phyloP scores from a whole-genome alignment of 371 early-diverging fungal species.

The Blastocladiella emersonii region DNA sequence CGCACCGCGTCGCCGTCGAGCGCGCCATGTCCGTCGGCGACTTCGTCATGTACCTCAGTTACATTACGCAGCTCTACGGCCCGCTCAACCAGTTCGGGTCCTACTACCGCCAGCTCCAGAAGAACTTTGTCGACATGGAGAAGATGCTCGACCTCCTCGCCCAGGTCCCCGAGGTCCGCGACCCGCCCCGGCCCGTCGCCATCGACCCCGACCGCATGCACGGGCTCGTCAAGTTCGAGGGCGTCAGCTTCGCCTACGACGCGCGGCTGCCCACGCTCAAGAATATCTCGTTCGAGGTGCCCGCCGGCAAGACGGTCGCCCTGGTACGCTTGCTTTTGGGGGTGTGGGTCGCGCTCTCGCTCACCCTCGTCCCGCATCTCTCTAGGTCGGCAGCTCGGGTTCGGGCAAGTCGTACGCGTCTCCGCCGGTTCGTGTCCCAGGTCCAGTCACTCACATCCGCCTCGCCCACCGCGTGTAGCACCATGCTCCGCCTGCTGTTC shows the following conservation, averaged over 20 bases:
- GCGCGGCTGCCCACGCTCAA: conserved; percentile 25
- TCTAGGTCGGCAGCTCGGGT: not conserved
- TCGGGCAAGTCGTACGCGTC: too few species aligned
- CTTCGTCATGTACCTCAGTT: conserved; percentile 55
- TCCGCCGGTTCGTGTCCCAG: too few species aligned
- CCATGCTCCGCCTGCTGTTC: conserved; percentile 71
- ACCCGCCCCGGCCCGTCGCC: conserved; percentile 13
- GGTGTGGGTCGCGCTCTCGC: too few species aligned
- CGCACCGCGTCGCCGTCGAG: conserved; percentile 48
- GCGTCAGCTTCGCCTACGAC: conserved; percentile 48
- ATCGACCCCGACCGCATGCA: not conserved
- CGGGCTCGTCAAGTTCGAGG: conserved; percentile 12
- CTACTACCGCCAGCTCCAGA: conserved; percentile 37
- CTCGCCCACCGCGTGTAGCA: too few species aligned
- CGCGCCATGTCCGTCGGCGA: conserved; percentile 63
- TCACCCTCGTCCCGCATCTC: not conserved
- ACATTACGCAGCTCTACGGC: conserved; percentile 32
- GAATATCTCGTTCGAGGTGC: conserved; percentile 38
- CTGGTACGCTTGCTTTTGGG: conserved; percentile 8
- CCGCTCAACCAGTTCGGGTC: conserved; percentile 45
- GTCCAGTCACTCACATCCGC: too few species aligned
- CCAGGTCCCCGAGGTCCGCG: conserved; percentile 51
- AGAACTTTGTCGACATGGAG: conserved; percentile 89
- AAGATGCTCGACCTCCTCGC: conserved; percentile 77
- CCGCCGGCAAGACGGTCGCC: conserved; percentile 42